Evolutionary conservation across 345 rosid species (phyloP), one percentile per base, ranked within the genome.

Genomic region (Bruguiera sexangula): DNA sequence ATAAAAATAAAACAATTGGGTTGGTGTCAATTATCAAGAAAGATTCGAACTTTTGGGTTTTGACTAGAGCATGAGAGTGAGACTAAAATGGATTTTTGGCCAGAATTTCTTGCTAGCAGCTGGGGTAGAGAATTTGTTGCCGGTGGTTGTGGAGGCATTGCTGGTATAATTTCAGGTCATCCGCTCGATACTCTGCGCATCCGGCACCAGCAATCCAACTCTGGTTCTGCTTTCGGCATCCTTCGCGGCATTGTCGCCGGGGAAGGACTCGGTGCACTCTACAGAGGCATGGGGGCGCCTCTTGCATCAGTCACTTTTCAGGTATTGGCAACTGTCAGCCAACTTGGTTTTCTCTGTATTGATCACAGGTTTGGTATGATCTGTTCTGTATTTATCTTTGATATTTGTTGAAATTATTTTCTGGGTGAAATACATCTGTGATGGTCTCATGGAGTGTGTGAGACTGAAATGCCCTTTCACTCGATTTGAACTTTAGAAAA

Each of bases 231-330:
- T 72, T 48, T 84, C 30, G 55, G 76, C 73, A 87, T 92, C 73
- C 86, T 95, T 36, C 86, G 89, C 34, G 72, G 78, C 7, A 64
- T 84, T 65, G 70, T 95, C 19, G 77, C 86, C 79, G 72, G 69
- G 0, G 93, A 92, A 66, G 98, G 98, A 6, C 86, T 89, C 37
- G 52, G 82, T n/a, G 89, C 92, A 2, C 92, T 95, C 71, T 92
- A 87, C 71, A 80, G 92, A 70, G 99, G 98, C 68, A 92, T 95
- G 99, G 85, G 77, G 34, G 97, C 94, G 1, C 99, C 99, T 29
- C 83, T 92, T 22, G 98, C 98, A 55, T 85, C 99, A 7, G 96
- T 95, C 77, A 87, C 96, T 63, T 87, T 95, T 78, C 99, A 95
- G 97, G 99, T 86, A 53, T 51, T 0, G 26, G 22, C 31, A 34